These are phyloP conservation scores for Margaritispora aquatica DNA, from an alignment of 495 filamentous ascomycete genomes.

Conservation along the genomic window DNA sequence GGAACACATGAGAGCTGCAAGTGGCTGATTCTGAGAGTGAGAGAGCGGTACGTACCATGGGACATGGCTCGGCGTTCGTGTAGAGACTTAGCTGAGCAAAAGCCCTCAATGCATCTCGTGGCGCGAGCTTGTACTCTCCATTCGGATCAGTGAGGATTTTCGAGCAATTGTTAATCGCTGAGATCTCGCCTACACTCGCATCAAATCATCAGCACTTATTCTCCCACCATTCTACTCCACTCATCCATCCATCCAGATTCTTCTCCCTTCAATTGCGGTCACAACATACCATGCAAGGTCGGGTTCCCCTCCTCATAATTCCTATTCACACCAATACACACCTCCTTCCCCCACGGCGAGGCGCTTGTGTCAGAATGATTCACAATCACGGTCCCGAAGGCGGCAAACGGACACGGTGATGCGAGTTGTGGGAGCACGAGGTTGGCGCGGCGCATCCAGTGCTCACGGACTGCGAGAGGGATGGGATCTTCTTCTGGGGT, in stretches of 20 bases:
- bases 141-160: slow-evolving; percentile 36
- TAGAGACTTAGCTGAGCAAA: slow-evolving; percentile 44
- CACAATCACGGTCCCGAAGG: slow-evolving; percentile 48
- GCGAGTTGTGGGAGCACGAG: slow-evolving; percentile 31
- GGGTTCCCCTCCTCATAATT: slow-evolving; percentile 37
- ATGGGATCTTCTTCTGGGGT: slow-evolving; percentile 26
- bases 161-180: slow-evolving; percentile 47
- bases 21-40: too few relatives aligned
- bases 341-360: slow-evolving; percentile 31
- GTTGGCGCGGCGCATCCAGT: slow-evolving; percentile 47
- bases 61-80: slow-evolving; percentile 51
- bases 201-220: not conserved
- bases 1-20: too few relatives aligned
- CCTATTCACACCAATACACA: slow-evolving; percentile 41
- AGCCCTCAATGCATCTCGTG: slow-evolving; percentile 33
- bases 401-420: slow-evolving; percentile 41
- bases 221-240: not conserved
- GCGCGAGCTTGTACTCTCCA: slow-evolving; percentile 35
- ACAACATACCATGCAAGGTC: slow-evolving; percentile 36
- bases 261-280: not conserved
- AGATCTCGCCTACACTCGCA: slow-evolving; percentile 40
- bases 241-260: not conserved
- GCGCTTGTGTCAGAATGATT: slow-evolving; percentile 38
- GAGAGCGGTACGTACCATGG: slow-evolving; percentile 32
- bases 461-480: slow-evolving; percentile 30